Evolutionary conservation across 108 stramenopile genomes (phyloP).

Genomic region (Skeletonema marinoi): DNA sequence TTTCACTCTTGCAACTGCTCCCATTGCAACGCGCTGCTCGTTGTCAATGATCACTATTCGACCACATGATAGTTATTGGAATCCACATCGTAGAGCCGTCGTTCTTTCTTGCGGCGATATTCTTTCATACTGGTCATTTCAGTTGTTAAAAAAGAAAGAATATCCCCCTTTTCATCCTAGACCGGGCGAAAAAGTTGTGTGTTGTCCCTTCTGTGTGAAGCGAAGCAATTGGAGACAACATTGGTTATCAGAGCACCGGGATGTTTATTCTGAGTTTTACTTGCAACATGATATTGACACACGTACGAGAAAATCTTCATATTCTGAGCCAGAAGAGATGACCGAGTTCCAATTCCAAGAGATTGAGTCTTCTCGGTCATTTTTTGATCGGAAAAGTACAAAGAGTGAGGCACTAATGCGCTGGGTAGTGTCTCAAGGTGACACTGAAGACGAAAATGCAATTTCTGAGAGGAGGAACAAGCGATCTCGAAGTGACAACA

Average conservation of each 20-base stretch:
- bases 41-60: neutral
- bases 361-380: neutral
- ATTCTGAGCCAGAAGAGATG: neutral
- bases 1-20: neutral
- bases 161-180: neutral
- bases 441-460: neutral
- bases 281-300: no score
- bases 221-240: no score
- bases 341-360: neutral
- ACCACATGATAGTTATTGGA: neutral
- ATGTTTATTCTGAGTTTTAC: no score
- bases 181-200: neutral
- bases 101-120: conserved; percentile 1
- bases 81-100: neutral
- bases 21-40: neutral
- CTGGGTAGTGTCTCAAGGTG: neutral
- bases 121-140: neutral
- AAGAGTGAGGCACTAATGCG: neutral
- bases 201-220: neutral
- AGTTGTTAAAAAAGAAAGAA: neutral
- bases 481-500: neutral
- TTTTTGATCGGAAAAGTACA: neutral
- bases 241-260: no score
- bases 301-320: no score
- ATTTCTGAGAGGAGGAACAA: neutral